These are phyloP conservation scores for Mycena metata DNA, from an alignment of 768 basidiomycete species.

Conservation along the genomic window DNA sequence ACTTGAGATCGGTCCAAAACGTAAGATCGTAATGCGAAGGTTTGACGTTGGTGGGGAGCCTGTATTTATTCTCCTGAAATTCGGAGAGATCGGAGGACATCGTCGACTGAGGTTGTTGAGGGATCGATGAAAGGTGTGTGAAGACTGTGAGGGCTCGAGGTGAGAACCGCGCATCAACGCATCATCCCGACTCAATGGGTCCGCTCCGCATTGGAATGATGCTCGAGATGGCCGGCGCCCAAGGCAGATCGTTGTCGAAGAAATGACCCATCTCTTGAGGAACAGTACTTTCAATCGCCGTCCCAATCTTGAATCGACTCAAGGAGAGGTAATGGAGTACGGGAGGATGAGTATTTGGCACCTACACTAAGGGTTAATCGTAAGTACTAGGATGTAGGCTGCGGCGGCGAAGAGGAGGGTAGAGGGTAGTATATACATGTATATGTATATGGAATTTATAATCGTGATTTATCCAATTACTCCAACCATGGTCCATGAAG, in stretches of 20 bases:
- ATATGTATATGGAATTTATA: constrained; percentile 4
- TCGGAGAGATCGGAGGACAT: constrained; percentile 12
- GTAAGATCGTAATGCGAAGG: constrained; percentile 84
- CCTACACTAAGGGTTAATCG: constrained; percentile 31
- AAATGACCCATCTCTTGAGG: too few relatives aligned
- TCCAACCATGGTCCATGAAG: constrained; percentile 14
- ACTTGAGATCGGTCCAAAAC: constrained; percentile 85
- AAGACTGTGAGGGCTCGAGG: too few relatives aligned
- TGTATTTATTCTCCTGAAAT: constrained; percentile 54
- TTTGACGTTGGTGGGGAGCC: constrained; percentile 75
- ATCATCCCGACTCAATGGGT: background rate
- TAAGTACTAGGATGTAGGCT: constrained; percentile 30
- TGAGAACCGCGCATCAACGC: too few relatives aligned
- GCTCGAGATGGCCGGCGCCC: too few relatives aligned
- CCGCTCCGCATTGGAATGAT: too few relatives aligned
- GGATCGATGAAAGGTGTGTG: background rate
- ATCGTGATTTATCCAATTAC: constrained; percentile 24
- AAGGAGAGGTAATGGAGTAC: background rate
- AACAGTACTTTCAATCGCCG: too few relatives aligned
- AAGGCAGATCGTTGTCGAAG: too few relatives aligned
- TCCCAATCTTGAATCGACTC: too few relatives aligned
- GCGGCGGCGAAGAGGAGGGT: constrained; percentile 10
- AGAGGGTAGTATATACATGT: background rate
- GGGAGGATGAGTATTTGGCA: constrained; percentile 21
- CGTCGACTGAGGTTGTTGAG: background rate